Evolutionary conservation across 2,329 filamentous ascomycete genomes (phyloP).

Genomic region (Trichoderma guizhouense): DNA sequence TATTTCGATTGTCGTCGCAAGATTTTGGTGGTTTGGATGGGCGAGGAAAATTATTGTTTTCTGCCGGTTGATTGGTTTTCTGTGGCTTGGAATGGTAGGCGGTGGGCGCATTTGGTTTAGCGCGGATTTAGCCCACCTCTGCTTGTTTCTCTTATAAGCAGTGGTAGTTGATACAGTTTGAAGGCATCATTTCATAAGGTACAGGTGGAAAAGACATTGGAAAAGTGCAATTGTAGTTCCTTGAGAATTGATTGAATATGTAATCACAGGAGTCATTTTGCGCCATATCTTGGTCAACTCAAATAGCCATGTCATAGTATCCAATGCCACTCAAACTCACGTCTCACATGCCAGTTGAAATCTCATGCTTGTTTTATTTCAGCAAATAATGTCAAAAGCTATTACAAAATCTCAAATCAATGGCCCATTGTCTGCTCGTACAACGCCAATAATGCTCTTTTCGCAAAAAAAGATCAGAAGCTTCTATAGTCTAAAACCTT

Average conservation of each 20-base stretch:
- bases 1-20: not conserved
- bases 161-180: not conserved
- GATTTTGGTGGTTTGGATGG: constrained; percentile 13
- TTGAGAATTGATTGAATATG: not conserved
- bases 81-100: constrained; percentile 8
- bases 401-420: not conserved
- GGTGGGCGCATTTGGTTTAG: not conserved
- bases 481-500: not conserved
- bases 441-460: constrained; percentile 5
- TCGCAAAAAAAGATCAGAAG: not conserved
- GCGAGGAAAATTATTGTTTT: constrained; percentile 18
- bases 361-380: not conserved
- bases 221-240: not conserved
- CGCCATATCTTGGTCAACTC: not conserved
- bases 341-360: not conserved
- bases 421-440: not conserved
- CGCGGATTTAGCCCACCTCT: not conserved
- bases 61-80: constrained; percentile 10
- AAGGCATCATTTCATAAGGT: not conserved
- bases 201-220: not conserved
- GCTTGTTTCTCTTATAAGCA: not conserved
- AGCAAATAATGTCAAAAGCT: not conserved
- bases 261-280: not conserved
- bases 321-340: not conserved
- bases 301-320: not conserved